Base-by-base conservation (phyloP, 257 asterid genomes). In the Hygrophila difformis region DNA sequence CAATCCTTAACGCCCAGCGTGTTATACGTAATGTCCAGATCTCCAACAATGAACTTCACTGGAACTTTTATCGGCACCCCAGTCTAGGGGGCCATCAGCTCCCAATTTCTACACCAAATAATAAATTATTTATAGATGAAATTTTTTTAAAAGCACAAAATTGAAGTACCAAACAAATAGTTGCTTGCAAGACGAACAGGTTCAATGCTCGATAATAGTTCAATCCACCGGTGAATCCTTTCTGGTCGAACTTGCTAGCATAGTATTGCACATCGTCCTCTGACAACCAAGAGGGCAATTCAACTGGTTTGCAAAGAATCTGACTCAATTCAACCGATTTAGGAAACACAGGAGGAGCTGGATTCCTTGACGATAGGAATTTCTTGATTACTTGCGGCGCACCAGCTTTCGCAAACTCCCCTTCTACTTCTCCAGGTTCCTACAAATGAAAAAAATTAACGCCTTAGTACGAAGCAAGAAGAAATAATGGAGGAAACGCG, bases 221-320 rank as follows among this genome's bases (percentile, higher is more conserved):
- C 49, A 78, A 64, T 55, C 78, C 81, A 39, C 87, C 87, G 4
- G 83, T 74, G 62, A 78, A 78, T 18, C 83, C 87, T 33, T 36
- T 57, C 51, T 68, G 66, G 60, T 56, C 43, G 52, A 62, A 78
- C 37, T 78, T 78, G 22, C 54, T 66, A 21, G 70, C 74, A 35
- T 71, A 78, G 42, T 71, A 74, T 33, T 55, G 51, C 35, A 65
- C 68, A 45, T 78, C 87, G 24, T 74, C 74, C 48, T 78, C 78
- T 0, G 83, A 65, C 41, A 78, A 74, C 87, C 80, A 78, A 44
- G 87, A 53, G 1, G 83, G 87, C 57, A 74, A 21, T 14, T 39
- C 51, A 16, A 74, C 74, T n/a, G 68, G 70, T 19, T 39, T 60
- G 51, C 69, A 33, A 53, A 62, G 57, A 20, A 74, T 65, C 13